Conservation (phyloP, 129 eudicot species). For the Mikania micrantha region DNA sequence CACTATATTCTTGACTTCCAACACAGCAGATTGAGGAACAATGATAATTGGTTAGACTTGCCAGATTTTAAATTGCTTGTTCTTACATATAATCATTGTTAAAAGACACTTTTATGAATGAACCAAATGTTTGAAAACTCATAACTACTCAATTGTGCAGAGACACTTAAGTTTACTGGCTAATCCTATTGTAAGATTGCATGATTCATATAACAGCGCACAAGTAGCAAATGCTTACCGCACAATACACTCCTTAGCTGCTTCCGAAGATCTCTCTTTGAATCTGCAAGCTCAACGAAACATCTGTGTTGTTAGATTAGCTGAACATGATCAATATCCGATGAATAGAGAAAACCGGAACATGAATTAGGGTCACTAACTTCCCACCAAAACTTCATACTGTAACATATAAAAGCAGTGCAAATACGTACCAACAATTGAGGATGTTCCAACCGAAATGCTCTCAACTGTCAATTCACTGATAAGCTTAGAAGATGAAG, state of each 20-base stretch:
- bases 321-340: not conserved
- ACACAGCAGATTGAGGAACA: no score
- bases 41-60: no score
- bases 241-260: slow-evolving; percentile 30
- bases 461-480: slow-evolving; percentile 24
- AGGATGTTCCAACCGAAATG: slow-evolving; percentile 16
- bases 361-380: no score
- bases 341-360: not conserved
- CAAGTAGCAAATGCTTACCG: slow-evolving; percentile 34
- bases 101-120: not conserved
- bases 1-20: not conserved
- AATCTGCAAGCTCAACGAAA: slow-evolving; percentile 26
- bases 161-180: no score
- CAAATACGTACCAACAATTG: slow-evolving; percentile 14
- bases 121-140: no score
- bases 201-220: not conserved
- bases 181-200: no score
- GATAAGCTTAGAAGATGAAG: slow-evolving; percentile 19
- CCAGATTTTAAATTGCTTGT: not conserved
- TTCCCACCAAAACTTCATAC: not conserved
- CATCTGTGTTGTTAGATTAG: not conserved
- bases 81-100: not conserved
- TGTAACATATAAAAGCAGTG: not conserved
- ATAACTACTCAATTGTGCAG: no score
- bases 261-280: slow-evolving; percentile 15